Evolutionary conservation across 306 rosid genomes (phyloP), one percentile per base, ranked within the genome.

Genomic region (Vicia faba): DNA sequence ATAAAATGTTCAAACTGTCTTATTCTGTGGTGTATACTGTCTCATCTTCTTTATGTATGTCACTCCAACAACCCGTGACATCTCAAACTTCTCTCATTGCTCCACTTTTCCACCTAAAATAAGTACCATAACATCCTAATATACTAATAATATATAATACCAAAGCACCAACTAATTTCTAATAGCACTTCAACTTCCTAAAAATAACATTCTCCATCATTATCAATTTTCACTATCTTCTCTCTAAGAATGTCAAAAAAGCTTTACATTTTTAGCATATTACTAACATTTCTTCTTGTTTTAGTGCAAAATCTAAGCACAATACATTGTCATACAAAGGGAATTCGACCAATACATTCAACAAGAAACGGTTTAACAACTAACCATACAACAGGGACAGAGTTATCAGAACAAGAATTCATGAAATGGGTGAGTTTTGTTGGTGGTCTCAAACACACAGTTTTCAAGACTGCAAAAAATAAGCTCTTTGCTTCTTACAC

Each of bases 401-500:
- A 84, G 46, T 64, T 68, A 72, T 78, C 99, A 28, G 91, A 93
- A 74, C 74, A 84, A 46, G 97, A 88, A 63, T 93, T 93, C 87
- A 75, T 90, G 83, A 84, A 80, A 72, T 93, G 99, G 99, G 91
- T 90, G 29, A 76, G 72, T 41, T 93, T 85, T 58, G 99, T 93
- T 19, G 99, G 97, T 29, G 43, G 68, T 19, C 87, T 93, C 48
- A 86, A 77, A 36, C 99, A 93, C 81, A 61, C 96, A 1, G 86
- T 93, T 74, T 90, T 82, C 64, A 79, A 70, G 66, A 7, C 85
- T 13, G 99, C 92, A 0, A 88, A 86, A 59, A 93, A 93, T 46
- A 93, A 88, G 85, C 88, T 90, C 4, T 81, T 76, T 70, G 90
- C 97, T 68, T 90, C 99, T 64, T 86, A 66, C 73, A 88, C 97